Evolutionary conservation across 495 filamentous ascomycete genomes (phyloP), one percentile per base, ranked within the genome.

Genomic region (Penicillium argentinense): DNA sequence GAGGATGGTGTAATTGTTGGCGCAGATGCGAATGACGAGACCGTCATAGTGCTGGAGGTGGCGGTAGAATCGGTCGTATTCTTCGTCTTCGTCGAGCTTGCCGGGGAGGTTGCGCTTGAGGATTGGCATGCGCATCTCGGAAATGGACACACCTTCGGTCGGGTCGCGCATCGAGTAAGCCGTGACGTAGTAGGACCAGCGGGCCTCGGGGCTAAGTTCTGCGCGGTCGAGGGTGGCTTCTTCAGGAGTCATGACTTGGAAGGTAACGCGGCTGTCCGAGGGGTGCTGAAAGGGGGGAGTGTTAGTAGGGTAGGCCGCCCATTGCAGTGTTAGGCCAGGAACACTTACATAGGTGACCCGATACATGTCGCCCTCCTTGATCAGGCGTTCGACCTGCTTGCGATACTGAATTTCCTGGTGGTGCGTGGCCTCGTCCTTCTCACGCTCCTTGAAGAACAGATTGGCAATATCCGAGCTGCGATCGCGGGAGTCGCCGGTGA

Each of bases 131-230:
- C 61, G 74, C 57, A 95, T 74, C 16, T 78, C 76, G 5, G 75
- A 75, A 29, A 83, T 75, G 5, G 76, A 71, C 5, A 97, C 76
- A 21, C 88, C 88, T 66, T 99, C 95, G 11, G 95, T 99, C 5
- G 86, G 87, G 46, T 95, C 91, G 32, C 89, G 76, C 60, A 88
- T 87, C 37, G 86, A 84, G 67, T 86, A 99, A 8, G 91, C 88
- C 29, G 89, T 89, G 30, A 96, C 87, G 60, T 99, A 99, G 74
- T 92, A 91, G 39, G 87, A 86, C 92, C 92, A 97, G 39, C 76
- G 76, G 34, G 77, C 76, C 43, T 82, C 78, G 22, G 72, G 65
- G 49, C 71, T 78, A 23, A 86, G 61, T 17, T 78, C 76, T 24
- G 78, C 75, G 41, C 71, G 73, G 42, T 89, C 81, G 56, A 92